Conservation (phyloP, 169 alveolate genomes). For the Plasmodium fragile region DNA sequence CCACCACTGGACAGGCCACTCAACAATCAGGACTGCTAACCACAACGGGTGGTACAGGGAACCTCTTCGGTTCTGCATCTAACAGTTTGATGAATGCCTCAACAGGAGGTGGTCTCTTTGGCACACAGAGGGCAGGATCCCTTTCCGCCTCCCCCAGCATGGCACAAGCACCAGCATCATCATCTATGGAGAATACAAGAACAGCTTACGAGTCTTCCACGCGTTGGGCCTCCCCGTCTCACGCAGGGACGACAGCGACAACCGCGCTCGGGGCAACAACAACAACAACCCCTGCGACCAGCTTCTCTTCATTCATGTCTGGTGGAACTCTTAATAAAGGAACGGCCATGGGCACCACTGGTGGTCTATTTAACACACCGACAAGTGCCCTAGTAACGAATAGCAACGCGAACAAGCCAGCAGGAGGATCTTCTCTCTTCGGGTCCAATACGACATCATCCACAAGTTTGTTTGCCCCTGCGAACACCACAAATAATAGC, state of each 20-base stretch:
- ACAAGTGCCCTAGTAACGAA: constrained; percentile 4
- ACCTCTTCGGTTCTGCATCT: not conserved
- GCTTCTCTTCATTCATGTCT: not conserved
- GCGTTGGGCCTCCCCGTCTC: constrained; percentile 14
- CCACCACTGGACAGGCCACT: not conserved
- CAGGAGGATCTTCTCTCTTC: not conserved
- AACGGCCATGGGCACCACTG: not conserved
- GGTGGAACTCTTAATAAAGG: not conserved
- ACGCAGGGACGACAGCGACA: not conserved
- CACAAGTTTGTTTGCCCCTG: not conserved
- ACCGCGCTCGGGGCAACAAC: not conserved
- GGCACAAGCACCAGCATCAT: not conserved
- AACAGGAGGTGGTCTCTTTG: not conserved
- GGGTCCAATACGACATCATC: not conserved
- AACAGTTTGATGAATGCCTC: not conserved
- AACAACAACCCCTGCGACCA: not conserved
- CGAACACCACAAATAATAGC: not conserved
- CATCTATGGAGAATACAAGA: constrained; percentile 9
- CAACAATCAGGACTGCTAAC: not conserved
- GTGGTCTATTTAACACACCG: not conserved
- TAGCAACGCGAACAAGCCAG: not conserved
- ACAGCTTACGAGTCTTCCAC: constrained; percentile 21
- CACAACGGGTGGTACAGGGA: not conserved
- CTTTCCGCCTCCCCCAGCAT: not conserved
- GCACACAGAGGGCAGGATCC: not conserved